These are phyloP conservation scores for Cladosporium colombiae DNA, from an alignment of 2,329 filamentous ascomycete species.

Conservation along the genomic window DNA sequence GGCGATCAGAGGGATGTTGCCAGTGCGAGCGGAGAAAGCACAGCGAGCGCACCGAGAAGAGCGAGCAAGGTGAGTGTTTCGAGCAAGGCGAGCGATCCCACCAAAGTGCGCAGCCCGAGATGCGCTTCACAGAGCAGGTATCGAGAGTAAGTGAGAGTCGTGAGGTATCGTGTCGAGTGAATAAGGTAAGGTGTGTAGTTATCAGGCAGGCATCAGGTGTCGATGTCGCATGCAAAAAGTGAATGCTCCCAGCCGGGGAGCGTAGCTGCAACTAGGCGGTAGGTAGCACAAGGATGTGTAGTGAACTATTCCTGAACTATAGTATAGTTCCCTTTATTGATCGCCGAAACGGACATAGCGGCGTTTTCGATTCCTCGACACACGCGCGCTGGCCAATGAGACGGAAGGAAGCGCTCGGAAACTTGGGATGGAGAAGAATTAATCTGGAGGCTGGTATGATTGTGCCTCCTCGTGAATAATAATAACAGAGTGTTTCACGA, in stretches of 20 bases:
- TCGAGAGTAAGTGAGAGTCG: slow-evolving; percentile 1
- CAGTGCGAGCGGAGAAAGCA: neutral
- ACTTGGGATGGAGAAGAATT: neutral
- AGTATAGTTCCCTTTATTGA: slow-evolving; percentile 5
- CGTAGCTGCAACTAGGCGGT: neutral
- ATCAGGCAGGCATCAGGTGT: neutral
- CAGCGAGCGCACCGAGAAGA: neutral
- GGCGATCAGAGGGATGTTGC: neutral
- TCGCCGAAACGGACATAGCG: slow-evolving; percentile 16
- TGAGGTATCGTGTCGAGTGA: neutral
- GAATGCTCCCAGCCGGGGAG: neutral
- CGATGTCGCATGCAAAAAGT: neutral
- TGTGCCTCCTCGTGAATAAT: neutral
- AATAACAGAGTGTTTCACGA: neutral
- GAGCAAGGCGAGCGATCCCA: neutral
- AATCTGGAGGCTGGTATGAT: neutral
- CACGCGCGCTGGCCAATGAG: neutral
- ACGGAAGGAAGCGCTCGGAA: neutral
- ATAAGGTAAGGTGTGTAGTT: neutral
- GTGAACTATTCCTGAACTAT: neutral
- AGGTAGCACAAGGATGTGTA: neutral
- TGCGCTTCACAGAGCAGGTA: neutral
- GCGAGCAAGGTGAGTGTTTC: neutral
- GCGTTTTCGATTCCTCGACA: slow-evolving; percentile 5
- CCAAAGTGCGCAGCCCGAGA: too few species aligned